These are phyloP conservation scores for Canariomyces notabilis DNA, from an alignment of 2,329 filamentous ascomycete genomes.

Conservation along the genomic window DNA sequence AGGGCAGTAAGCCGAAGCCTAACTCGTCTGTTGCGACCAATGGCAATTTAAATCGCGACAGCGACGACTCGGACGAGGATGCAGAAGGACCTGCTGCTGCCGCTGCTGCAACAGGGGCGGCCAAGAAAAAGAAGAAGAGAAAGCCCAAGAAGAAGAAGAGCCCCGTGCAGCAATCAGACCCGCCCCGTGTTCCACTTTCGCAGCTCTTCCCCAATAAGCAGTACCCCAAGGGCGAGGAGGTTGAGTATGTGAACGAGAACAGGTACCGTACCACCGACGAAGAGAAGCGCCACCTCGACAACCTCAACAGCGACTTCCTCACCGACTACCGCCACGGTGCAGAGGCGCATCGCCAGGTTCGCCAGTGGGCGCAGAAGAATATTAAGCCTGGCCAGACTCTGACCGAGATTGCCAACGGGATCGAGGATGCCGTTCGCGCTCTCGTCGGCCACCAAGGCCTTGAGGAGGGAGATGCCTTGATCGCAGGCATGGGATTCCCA, in stretches of 20 bases:
- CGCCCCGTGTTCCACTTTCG: slow-evolving; percentile 68
- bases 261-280: slow-evolving; percentile 73
- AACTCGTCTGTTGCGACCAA: slow-evolving; percentile 34
- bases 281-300: slow-evolving; percentile 78
- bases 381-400: slow-evolving; percentile 74
- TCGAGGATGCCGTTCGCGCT: slow-evolving; percentile 72
- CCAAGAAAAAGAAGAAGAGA: slow-evolving; percentile 80
- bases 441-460: slow-evolving; percentile 70
- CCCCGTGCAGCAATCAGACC: slow-evolving; percentile 68
- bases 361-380: slow-evolving; percentile 72
- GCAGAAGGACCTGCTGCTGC: slow-evolving; percentile 40
- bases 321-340: slow-evolving; percentile 73
- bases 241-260: slow-evolving; percentile 74
- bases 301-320: slow-evolving; percentile 72
- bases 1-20: slow-evolving; percentile 36
- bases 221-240: slow-evolving; percentile 74
- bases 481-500: slow-evolving; percentile 77
- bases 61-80: slow-evolving; percentile 47
- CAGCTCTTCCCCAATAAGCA: slow-evolving; percentile 66
- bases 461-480: slow-evolving; percentile 69
- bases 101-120: slow-evolving; percentile 35
- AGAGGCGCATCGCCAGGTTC: slow-evolving; percentile 75
- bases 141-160: slow-evolving; percentile 65
- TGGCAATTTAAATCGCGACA: slow-evolving; percentile 38
- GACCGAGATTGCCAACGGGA: slow-evolving; percentile 75